Evolutionary conservation across 176 grass and related monocot species (phyloP).

Genomic region (Aegilops speltoides): DNA sequence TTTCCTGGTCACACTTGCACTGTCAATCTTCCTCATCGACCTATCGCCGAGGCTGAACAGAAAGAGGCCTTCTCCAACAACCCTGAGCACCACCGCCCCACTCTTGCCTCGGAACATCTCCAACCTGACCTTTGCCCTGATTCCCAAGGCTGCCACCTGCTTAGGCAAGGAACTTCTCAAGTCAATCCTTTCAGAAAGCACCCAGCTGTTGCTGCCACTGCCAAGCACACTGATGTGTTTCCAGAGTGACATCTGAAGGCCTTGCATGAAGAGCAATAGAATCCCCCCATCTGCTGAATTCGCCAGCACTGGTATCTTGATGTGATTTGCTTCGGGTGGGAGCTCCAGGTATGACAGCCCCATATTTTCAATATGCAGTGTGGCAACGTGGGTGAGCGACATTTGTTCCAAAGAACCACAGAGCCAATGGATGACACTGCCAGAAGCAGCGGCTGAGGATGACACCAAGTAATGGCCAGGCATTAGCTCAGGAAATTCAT

Average conservation of each 20-base stretch:
- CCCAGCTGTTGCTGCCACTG: not conserved
- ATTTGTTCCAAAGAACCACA: conserved; percentile 18
- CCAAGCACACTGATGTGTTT: conserved; percentile 9
- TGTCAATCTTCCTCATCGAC: conserved; percentile 22
- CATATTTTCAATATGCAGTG: not conserved
- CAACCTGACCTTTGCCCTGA: conserved; percentile 8
- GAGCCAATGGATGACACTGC: conserved; percentile 20
- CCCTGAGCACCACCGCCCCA: conserved; percentile 21
- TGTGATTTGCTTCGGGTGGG: conserved; percentile 16
- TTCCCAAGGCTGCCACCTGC: not conserved
- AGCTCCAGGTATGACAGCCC: conserved; percentile 20
- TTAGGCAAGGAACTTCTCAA: conserved; percentile 14
- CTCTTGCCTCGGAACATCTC: conserved; percentile 39
- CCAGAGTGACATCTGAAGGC: conserved; percentile 37
- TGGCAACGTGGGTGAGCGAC: conserved; percentile 10
- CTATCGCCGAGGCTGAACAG: conserved; percentile 23
- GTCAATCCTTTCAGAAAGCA: conserved; percentile 17
- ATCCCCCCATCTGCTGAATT: conserved; percentile 4
- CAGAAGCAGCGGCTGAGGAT: conserved; percentile 17
- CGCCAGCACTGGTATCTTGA: not conserved
- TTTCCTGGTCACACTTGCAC: conserved; percentile 13
- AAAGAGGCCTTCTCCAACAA: conserved; percentile 27
- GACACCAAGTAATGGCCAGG: conserved; percentile 13
- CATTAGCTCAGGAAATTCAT: conserved; percentile 11
- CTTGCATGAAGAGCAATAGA: conserved; percentile 28